Conservation (phyloP, 495 filamentous ascomycete species). For the Cercophora newfieldiana region DNA sequence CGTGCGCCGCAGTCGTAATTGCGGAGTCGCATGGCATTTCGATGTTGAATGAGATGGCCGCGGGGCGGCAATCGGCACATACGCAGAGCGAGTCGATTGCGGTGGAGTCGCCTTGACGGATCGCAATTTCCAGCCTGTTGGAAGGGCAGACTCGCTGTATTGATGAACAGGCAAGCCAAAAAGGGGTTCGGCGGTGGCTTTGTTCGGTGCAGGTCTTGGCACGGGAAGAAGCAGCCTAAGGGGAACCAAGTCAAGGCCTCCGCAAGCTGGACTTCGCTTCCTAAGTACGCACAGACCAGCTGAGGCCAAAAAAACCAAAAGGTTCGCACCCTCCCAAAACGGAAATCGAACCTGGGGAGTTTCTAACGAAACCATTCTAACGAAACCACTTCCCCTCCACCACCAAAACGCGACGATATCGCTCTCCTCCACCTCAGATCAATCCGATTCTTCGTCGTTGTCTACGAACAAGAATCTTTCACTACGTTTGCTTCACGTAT, state of each 20-base stretch:
- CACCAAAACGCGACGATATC: background rate
- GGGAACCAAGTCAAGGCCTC: no score
- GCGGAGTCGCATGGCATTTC: no score
- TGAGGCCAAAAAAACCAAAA: no score
- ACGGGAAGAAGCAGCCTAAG: background rate
- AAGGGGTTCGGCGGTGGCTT: background rate
- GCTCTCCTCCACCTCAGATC: background rate
- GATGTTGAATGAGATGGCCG: no score
- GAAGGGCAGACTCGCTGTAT: background rate
- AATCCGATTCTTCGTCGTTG: background rate
- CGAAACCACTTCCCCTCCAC: no score
- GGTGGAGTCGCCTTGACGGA: background rate
- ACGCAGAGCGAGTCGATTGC: no score
- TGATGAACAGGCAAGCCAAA: background rate
- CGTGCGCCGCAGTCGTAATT: background rate
- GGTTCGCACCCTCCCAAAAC: no score
- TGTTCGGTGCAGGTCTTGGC: background rate
- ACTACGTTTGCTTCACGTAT: background rate
- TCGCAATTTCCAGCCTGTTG: background rate
- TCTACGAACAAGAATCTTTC: background rate
- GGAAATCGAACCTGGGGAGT: no score
- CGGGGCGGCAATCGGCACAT: no score
- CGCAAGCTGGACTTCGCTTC: no score
- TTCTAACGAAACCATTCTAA: no score
- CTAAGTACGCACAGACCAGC: no score